Percentiles rank a stretch among this genome's conserved stretches.
Conservation (phyloP, 495 filamentous ascomycete species). For the Hyaloscypha bicolor region DNA sequence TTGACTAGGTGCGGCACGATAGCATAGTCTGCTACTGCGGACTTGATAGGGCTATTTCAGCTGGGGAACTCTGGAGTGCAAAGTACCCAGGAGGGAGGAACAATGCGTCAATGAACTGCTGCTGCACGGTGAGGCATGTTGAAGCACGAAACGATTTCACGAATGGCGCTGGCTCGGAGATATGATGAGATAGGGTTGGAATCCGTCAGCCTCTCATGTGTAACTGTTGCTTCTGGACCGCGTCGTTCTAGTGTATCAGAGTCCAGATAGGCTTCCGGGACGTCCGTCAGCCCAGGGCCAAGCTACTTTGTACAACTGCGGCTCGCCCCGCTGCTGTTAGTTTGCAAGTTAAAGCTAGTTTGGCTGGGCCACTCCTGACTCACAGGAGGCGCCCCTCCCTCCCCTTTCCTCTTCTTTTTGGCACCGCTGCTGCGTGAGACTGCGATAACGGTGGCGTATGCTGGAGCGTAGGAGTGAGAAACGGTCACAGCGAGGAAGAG, state of each 20-base stretch:
- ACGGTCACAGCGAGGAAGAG: neutral
- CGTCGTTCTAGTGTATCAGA: too few species aligned
- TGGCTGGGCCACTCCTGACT: neutral
- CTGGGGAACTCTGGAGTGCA: too few species aligned
- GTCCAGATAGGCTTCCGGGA: neutral
- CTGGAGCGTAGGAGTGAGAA: neutral
- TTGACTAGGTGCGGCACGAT: neutral
- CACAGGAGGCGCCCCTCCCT: neutral
- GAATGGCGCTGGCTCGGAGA: neutral
- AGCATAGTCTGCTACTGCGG: neutral
- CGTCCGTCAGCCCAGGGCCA: neutral
- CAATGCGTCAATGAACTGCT: neutral
- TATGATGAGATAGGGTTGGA: neutral
- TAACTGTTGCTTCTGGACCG: too few species aligned
- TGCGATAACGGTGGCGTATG: conserved; percentile 10
- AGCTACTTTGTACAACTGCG: conserved; percentile 10
- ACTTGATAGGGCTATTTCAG: neutral
- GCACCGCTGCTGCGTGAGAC: neutral
- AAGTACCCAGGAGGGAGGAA: neutral
- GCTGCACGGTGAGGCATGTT: neutral
- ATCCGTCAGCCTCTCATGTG: too few species aligned
- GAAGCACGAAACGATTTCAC: neutral
- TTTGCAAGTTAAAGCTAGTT: conserved; percentile 4
- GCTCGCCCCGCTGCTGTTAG: conserved; percentile 11
- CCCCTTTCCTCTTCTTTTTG: too few species aligned